Conservation (phyloP, 352 stramenopile species). For the Pythium aquatile region DNA sequence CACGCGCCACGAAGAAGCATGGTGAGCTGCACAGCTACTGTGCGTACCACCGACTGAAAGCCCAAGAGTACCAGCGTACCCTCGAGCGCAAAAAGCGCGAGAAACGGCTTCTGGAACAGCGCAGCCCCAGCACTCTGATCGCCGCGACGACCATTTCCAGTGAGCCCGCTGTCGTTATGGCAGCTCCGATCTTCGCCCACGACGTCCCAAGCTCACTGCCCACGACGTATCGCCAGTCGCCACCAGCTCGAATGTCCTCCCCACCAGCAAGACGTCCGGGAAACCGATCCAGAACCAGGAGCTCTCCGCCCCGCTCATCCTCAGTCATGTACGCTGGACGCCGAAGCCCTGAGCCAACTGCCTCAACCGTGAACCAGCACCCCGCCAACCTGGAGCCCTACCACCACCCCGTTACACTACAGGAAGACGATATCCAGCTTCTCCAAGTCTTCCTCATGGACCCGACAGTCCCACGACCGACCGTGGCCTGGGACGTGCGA, state of each 20-base stretch:
- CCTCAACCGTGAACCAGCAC: not conserved
- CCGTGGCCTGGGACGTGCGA: not conserved
- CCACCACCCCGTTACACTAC: constrained; percentile 23
- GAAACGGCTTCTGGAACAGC: constrained; percentile 25
- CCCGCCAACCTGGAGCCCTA: constrained; percentile 15
- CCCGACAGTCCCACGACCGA: not conserved
- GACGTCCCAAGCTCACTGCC: not conserved
- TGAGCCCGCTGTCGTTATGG: constrained; percentile 1
- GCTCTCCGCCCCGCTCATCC: constrained; percentile 14
- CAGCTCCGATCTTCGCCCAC: not conserved
- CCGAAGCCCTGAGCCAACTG: not conserved
- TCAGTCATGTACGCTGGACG: not conserved
- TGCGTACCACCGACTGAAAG: constrained; percentile 51
- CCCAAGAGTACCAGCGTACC: constrained; percentile 40
- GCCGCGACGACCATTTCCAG: constrained; percentile 26
- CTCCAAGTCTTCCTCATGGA: constrained; percentile 25
- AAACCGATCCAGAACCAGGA: constrained; percentile 9
- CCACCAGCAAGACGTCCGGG: constrained; percentile 3
- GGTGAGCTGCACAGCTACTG: constrained; percentile 58
- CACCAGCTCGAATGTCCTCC: not conserved
- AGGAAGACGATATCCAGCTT: constrained; percentile 24
- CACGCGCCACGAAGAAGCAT: constrained; percentile 43
- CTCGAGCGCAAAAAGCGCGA: constrained; percentile 40
- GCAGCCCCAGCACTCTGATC: constrained; percentile 8
- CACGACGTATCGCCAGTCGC: constrained; percentile 11